These are phyloP conservation scores for Schizophyllum amplum DNA, from an alignment of 1,284 basidiomycete genomes.

Conservation along the genomic window DNA sequence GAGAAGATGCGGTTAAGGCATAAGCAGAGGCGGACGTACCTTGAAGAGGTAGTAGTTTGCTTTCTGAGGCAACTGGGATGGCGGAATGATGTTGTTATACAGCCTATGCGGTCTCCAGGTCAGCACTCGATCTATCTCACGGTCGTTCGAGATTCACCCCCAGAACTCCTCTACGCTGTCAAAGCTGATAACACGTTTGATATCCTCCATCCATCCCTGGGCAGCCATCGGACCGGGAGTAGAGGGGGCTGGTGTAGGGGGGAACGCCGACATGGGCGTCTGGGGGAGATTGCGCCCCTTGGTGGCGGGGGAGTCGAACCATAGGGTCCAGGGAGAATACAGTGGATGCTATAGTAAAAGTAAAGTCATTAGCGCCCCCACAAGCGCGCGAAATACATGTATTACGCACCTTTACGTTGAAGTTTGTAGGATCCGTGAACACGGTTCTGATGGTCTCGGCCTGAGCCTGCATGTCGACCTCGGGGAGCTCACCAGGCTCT, in stretches of 20 bases:
- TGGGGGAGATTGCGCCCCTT: constrained; percentile 84
- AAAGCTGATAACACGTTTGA: constrained; percentile 89
- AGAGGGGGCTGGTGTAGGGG: constrained; percentile 60
- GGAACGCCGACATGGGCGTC: constrained; percentile 73
- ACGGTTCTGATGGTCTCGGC: constrained; percentile 84
- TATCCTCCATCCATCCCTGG: constrained; percentile 95
- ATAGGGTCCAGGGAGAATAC: constrained; percentile 92
- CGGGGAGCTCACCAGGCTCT: constrained; percentile 72
- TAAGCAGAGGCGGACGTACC: constrained; percentile 28
- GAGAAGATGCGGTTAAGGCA: background rate
- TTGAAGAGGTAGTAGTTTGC: constrained; percentile 99
- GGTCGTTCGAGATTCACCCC: constrained; percentile 52
- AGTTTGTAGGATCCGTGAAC: constrained; percentile 81
- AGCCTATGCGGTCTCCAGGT: constrained; percentile 41
- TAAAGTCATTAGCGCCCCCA: constrained; percentile 8
- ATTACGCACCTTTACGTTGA: constrained; percentile 78
- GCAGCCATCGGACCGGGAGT: constrained; percentile 64
- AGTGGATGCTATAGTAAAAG: constrained; percentile 66
- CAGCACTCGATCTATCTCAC: background rate
- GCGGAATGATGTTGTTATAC: constrained; percentile 97
- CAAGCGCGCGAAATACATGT: background rate
- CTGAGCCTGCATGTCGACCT: constrained; percentile 72
- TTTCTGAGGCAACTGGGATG: constrained; percentile 89
- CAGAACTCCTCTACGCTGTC: constrained; percentile 97
- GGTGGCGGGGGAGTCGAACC: constrained; percentile 91